Base-by-base conservation (phyloP, 208 protist species). In the Leishmania guyanensis region DNA sequence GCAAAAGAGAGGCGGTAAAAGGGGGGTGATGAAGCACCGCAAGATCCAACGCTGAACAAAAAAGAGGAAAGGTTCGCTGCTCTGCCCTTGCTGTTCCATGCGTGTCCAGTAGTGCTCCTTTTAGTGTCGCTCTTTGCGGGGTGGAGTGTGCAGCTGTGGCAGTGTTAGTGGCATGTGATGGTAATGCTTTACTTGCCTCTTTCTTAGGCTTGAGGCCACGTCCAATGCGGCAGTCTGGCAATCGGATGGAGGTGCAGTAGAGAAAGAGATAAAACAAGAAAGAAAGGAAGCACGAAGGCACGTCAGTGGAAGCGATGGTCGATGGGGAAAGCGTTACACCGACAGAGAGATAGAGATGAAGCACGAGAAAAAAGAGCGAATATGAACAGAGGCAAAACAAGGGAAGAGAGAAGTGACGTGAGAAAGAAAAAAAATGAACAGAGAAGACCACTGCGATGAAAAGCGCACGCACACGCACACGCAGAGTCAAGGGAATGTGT, bases 401-500 rank as follows among this genome's bases (percentile, higher is more conserved):
- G 22, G 60, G n/a, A n/a, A n/a, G 56, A 66, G 9, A 43, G 10
- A 36, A 39, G 29, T 66, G 29, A 66, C 14, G 20, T 1, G 5
- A 66, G 22, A 66, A 1, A 3, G 33, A 70, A 70, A 64, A 64
- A 64, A 70, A 29, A 22, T 0, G 20, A 60, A 22, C 39, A 22
- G 48, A 36, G 48, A 33, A 58, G 46, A 75, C 33, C 20, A 33
- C 5, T 39, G 26, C 48, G 70, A 36, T 20, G 26, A 75, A 17
- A 76, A 26, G 60, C 51, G 58, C 66, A 76, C 43, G 73, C 54
- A 83, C 50, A 78, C 56, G 20, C 36, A 51, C 43, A 78, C 70
- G 80, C 33, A 46, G 53, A 48, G n/a, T 66, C 22, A 36, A 66
- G n/a, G 12, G 10, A 66, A 36, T n/a, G 60, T 66, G 60, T 3